phyloP scores from a whole-genome alignment of 352 stramenopile species.

The Aphanomyces invadans region DNA sequence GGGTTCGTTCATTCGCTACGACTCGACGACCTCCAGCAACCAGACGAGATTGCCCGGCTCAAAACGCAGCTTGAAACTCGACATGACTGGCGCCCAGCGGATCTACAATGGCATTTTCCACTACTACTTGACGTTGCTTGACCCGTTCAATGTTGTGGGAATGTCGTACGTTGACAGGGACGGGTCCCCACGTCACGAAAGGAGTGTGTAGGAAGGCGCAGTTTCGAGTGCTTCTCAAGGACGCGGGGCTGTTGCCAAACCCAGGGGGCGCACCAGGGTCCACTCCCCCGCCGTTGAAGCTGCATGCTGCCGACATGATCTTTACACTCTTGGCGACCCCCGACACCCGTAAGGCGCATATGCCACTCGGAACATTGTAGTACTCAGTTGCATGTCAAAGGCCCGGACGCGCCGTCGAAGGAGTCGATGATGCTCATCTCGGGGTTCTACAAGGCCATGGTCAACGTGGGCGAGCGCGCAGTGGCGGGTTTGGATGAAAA shows the following conservation, averaged over 20 bases:
- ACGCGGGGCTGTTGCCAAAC: slow-evolving; percentile 29
- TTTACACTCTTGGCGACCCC: slow-evolving; percentile 30
- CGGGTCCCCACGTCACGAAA: not conserved
- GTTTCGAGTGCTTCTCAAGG: slow-evolving; percentile 48
- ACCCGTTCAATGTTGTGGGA: slow-evolving; percentile 37
- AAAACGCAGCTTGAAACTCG: slow-evolving; percentile 36
- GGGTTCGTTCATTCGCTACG: slow-evolving; percentile 15
- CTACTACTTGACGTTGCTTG: slow-evolving; percentile 51
- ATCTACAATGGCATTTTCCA: slow-evolving; percentile 59
- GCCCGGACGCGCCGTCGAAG: not conserved
- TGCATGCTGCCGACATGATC: slow-evolving; percentile 56
- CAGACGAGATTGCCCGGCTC: slow-evolving; percentile 14
- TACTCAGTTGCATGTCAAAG: too few species aligned
- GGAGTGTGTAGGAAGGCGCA: slow-evolving; percentile 45
- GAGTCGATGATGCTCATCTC: slow-evolving; percentile 28
- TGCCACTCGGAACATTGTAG: too few species aligned
- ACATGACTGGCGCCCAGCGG: slow-evolving; percentile 52
- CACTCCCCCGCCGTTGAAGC: slow-evolving; percentile 34
- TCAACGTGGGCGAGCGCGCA: slow-evolving; percentile 47
- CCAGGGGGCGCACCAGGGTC: not conserved
- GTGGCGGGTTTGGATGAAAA: slow-evolving; percentile 40
- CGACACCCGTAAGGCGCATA: slow-evolving; percentile 2
- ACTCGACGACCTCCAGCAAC: slow-evolving; percentile 27
- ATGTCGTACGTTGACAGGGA: slow-evolving; percentile 25
- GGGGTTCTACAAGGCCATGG: slow-evolving; percentile 48